Base-by-base conservation (phyloP, 441 rosid genomes). In the Brassica balearica region DNA sequence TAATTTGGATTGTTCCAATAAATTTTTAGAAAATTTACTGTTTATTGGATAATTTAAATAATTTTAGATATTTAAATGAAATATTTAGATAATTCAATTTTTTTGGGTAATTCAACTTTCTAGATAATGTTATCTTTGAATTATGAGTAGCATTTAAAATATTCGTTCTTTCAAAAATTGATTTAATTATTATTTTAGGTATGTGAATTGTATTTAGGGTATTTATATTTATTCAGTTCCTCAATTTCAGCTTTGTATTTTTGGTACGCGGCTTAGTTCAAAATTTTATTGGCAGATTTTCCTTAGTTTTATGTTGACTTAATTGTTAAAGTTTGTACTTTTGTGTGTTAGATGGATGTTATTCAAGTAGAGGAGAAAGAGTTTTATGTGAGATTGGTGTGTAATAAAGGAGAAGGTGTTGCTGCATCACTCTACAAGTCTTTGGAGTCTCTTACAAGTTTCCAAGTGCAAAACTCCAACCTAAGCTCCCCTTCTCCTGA, bases 281-380 rank as follows among this genome's bases (percentile, higher is more conserved):
- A 25, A 25, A 25, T 25, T 25, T 25, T 25, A 25, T 25, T 25
- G 2, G 27, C 27, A 25, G 27, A 2, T 25, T 25, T 25, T 25
- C 27, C 20, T 19, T 51, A 51, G 58, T 51, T 51, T 48, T 46
- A 14, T 53, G 4, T 53, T 3, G 59, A 15, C 22, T 6, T 53
- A 56, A 17, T 36, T 17, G 23, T 64, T 64, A 27, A 59, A 60
- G 23, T 22, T 76, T 66, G 7, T 19, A 0, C 36, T 0, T 17
- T 70, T 58, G 6, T 73, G 43, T 75, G 59, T 51, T 76, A 94
- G 97, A 77, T 94, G 84, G 87, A 92, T 68, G 85, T 89, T 43
- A 83, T 88, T 55, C 93, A 87, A 86, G 93, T 92, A 72, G 94
- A 90, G 77, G 95, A 87, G 80, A 85, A 86, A 86, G 94, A 80